phyloP scores from a whole-genome alignment of 352 stramenopile genomes.

The Plasmopara halstedii region DNA sequence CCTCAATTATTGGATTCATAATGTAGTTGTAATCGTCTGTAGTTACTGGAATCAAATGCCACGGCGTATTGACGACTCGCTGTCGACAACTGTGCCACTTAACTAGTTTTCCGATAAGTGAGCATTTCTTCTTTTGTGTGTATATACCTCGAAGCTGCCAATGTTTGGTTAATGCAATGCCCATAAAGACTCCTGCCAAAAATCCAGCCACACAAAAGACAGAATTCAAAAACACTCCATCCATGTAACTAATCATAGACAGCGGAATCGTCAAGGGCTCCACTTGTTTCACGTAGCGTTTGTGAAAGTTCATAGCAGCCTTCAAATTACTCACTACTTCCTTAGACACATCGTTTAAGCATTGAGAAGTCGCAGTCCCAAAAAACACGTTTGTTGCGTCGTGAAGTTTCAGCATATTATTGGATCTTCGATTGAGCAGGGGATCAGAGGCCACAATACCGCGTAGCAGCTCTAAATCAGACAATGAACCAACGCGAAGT shows the following conservation, averaged over 20 bases:
- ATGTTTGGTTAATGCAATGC: conserved; percentile 23
- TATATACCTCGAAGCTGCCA: conserved; percentile 16
- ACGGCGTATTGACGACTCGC: conserved; percentile 10
- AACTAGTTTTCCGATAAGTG: conserved; percentile 20
- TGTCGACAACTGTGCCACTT: conserved; percentile 27
- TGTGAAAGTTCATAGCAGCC: conserved; percentile 17
- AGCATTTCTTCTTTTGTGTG: conserved; percentile 10
- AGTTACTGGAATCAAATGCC: conserved; percentile 23
- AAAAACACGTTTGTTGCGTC: conserved; percentile 5
- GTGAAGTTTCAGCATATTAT: background rate
- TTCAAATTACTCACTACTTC: conserved; percentile 39
- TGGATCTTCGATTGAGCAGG: conserved; percentile 10
- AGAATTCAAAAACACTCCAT: conserved; percentile 16
- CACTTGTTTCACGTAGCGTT: conserved; percentile 18
- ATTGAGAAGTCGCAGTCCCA: conserved; percentile 6
- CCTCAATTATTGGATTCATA: conserved; percentile 31
- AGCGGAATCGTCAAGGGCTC: conserved; percentile 19
- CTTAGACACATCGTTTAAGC: conserved; percentile 21
- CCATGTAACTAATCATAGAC: conserved; percentile 12
- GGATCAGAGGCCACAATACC: conserved; percentile 10
- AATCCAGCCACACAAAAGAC: conserved; percentile 37
- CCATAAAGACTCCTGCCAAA: conserved; percentile 33
- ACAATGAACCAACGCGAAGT: conserved; percentile 19
- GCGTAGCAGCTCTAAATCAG: conserved; percentile 21
- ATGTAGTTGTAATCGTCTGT: conserved; percentile 32